Evolutionary conservation across 2,329 filamentous ascomycete genomes (phyloP).

Genomic region (Pyrenophora teres): DNA sequence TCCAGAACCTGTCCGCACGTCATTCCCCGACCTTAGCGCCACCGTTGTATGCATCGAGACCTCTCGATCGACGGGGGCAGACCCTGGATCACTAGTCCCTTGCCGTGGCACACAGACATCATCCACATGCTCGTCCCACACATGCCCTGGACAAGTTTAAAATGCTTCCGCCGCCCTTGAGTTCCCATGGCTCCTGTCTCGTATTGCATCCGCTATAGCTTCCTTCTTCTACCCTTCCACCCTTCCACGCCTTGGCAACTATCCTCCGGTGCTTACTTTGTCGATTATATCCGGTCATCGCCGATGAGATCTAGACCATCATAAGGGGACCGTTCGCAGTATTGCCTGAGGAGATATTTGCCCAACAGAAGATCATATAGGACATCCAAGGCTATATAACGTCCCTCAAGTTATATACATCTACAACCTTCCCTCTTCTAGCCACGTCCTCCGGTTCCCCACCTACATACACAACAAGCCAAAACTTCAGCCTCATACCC

Average conservation of each 20-base stretch:
- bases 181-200: conserved; percentile 2
- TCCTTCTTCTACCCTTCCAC: neutral
- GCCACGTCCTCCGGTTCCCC: neutral
- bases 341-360: conserved; percentile 1
- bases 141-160: conserved; percentile 16
- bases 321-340: neutral
- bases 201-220: conserved; percentile 6
- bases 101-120: conserved; percentile 17
- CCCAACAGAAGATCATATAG: conserved; percentile 15
- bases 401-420: conserved; percentile 14
- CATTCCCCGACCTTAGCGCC: conserved; percentile 27
- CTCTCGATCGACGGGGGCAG: conserved; percentile 28
- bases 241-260: conserved; percentile 1
- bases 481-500: neutral
- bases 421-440: conserved; percentile 5
- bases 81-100: conserved; percentile 20
- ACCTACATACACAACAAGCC: neutral
- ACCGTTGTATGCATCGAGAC: conserved; percentile 32
- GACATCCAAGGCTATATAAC: conserved; percentile 13
- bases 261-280: neutral
- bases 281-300: conserved; percentile 8
- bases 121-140: conserved; percentile 28
- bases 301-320: conserved; percentile 15
- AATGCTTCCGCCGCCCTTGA: conserved; percentile 21
- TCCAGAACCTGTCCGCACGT: conserved; percentile 27